Percentiles rank a stretch among this genome's conserved stretches.
These are phyloP conservation scores for Hyaloscypha bicolor DNA, from an alignment of 495 filamentous ascomycete species.

Conservation along the genomic window DNA sequence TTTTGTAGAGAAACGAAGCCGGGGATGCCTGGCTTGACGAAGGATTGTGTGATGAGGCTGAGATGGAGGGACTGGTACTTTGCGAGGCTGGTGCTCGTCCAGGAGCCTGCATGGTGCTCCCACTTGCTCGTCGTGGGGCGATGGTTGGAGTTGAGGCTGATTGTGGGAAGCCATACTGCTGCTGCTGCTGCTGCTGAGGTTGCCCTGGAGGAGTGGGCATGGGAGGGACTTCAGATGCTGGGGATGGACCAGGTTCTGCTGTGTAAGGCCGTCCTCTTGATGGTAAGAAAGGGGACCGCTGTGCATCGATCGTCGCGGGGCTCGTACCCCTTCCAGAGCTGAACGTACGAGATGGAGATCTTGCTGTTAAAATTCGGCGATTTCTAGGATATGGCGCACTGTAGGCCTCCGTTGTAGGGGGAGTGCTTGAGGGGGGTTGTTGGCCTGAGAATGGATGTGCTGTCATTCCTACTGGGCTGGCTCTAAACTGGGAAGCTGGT, in stretches of 20 bases:
- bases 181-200: conserved; percentile 30
- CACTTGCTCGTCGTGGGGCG: conserved; percentile 44
- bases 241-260: conserved; percentile 25
- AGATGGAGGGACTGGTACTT: conserved; percentile 58
- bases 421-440: conserved; percentile 23
- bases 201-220: conserved; percentile 37
- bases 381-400: conserved; percentile 34
- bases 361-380: conserved; percentile 64
- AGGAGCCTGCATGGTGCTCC: conserved; percentile 41
- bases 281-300: conserved; percentile 38
- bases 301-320: conserved; percentile 46
- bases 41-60: conserved; percentile 50
- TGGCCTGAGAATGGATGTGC: conserved; percentile 26
- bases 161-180: conserved; percentile 37
- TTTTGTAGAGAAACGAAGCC: conserved; percentile 30
- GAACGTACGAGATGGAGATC: conserved; percentile 56
- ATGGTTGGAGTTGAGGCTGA: conserved; percentile 46
- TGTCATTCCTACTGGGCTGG: conserved; percentile 19
- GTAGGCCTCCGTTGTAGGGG: conserved; percentile 35
- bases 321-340: conserved; percentile 48
- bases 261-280: conserved; percentile 25
- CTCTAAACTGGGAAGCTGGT: conserved; percentile 23
- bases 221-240: conserved; percentile 34
- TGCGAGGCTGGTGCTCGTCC: conserved; percentile 45
- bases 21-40: conserved; percentile 53